These are phyloP conservation scores for Kwoniella shivajii DNA, from an alignment of 1,284 basidiomycete genomes.

Conservation along the genomic window DNA sequence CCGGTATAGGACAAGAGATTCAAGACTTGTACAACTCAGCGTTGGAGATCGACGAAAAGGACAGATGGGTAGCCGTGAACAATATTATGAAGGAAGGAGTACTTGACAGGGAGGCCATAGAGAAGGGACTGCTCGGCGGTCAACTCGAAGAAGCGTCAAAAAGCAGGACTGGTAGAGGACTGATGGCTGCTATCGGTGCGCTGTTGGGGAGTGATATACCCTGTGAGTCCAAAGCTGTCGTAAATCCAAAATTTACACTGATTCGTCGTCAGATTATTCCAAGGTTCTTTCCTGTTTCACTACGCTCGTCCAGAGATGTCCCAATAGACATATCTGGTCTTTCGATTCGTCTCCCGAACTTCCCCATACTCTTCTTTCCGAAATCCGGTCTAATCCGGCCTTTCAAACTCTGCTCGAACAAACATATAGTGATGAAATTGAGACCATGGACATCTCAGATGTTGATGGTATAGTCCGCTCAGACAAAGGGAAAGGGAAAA, in stretches of 20 bases:
- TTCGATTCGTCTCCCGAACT: conserved; percentile 59
- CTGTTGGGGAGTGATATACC: conserved; percentile 26
- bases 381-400: conserved; percentile 74
- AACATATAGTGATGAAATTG: conserved; percentile 1
- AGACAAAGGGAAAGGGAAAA: conserved; percentile 33
- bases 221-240: conserved; percentile 41
- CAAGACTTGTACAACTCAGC: conserved; percentile 24
- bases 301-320: conserved; percentile 59
- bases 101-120: conserved; percentile 30
- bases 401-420: conserved; percentile 61
- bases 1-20: conserved; percentile 35
- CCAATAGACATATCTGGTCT: conserved; percentile 67
- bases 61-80: conserved; percentile 27
- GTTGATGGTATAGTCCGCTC: neutral
- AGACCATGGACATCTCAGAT: neutral
- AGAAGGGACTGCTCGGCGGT: conserved; percentile 38
- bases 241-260: conserved; percentile 28
- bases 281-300: conserved; percentile 60
- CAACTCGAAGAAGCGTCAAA: conserved; percentile 12
- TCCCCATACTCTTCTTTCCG: conserved; percentile 73
- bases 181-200: conserved; percentile 53
- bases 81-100: conserved; percentile 24
- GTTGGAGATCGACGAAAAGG: conserved; percentile 5
- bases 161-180: conserved; percentile 11
- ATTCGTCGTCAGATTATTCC: conserved; percentile 61